Percentiles rank a stretch among this genome's conserved stretches.
Evolutionary conservation across 2,329 filamentous ascomycete species (phyloP).

Genomic region (Colletotrichum sp.): DNA sequence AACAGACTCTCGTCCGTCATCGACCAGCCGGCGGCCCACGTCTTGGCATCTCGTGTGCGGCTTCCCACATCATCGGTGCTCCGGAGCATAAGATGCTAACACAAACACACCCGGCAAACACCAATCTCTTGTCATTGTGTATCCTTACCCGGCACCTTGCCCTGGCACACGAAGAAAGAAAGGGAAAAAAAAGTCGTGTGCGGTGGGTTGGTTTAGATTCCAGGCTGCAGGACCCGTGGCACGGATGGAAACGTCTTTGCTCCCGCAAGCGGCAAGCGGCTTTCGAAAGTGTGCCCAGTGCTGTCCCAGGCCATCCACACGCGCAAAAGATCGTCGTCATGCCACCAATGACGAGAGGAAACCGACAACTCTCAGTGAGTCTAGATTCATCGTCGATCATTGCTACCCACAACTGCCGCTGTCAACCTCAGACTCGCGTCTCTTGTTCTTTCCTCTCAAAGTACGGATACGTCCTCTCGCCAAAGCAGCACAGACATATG

Average conservation of each 20-base stretch:
- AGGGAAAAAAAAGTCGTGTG: neutral
- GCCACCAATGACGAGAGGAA: neutral
- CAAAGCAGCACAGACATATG: neutral
- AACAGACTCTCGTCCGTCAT: neutral
- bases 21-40: neutral
- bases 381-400: neutral
- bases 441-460: neutral
- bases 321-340: neutral
- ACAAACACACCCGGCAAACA: neutral
- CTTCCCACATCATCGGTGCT: neutral
- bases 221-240: neutral
- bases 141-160: neutral
- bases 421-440: neutral
- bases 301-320: neutral
- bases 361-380: neutral
- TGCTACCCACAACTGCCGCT: neutral
- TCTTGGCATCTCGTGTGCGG: neutral
- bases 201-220: neutral
- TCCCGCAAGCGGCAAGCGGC: slow-evolving; percentile 4
- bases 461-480: neutral
- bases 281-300: neutral
- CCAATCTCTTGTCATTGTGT: neutral
- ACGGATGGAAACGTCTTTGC: slow-evolving; percentile 19
- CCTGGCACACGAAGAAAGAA: neutral
- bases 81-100: neutral